Conservation (phyloP, 2,329 filamentous ascomycete genomes). For the Aspergillus floridensis region DNA sequence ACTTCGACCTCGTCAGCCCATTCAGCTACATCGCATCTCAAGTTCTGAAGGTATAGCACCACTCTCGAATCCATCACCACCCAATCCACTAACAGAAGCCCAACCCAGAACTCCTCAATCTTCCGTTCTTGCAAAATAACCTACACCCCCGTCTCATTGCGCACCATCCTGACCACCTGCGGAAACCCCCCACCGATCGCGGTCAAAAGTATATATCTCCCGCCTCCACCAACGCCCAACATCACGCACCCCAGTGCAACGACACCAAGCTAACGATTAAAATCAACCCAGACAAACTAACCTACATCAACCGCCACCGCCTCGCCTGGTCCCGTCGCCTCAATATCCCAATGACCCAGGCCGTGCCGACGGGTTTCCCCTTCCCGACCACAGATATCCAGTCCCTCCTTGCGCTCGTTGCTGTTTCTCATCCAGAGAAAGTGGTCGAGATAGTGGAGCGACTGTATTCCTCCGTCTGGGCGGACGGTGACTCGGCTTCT, state of each 20-base stretch:
- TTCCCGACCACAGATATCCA: neutral
- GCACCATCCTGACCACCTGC: neutral
- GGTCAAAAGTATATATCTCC: neutral
- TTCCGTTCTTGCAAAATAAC: neutral
- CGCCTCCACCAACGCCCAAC: no score
- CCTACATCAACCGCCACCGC: neutral
- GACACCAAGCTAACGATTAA: neutral
- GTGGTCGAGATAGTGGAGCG: neutral
- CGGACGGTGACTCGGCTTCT: neutral
- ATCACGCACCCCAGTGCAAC: neutral
- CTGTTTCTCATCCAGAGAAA: neutral
- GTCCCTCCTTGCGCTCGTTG: neutral
- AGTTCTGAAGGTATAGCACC: neutral
- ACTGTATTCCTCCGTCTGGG: neutral
- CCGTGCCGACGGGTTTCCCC: neutral
- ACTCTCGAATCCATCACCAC: no score
- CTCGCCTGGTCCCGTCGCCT: neutral
- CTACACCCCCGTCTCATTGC: neutral
- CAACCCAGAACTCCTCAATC: neutral
- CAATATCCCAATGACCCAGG: neutral
- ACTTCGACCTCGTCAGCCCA: conserved; percentile 2
- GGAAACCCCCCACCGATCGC: neutral
- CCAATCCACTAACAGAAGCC: neutral
- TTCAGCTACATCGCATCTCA: conserved; percentile 4
- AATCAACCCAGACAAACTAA: neutral